phyloP scores from a whole-genome alignment of 2,329 filamentous ascomycete genomes.

The Malbranchea cinnamomea region DNA sequence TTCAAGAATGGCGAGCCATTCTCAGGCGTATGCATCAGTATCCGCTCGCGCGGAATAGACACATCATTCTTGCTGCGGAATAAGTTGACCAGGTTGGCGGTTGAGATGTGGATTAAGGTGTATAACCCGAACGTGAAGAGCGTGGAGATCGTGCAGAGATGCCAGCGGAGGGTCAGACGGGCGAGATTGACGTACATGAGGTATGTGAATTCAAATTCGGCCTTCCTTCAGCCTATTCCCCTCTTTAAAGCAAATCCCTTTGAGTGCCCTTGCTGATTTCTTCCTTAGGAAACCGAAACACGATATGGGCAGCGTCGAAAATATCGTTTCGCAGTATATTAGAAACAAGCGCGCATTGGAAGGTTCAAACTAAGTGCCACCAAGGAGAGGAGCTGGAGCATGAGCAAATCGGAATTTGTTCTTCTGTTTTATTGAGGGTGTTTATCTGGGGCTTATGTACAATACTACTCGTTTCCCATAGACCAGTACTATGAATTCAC shows the following conservation, averaged over 20 bases:
- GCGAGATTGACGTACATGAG: constrained; percentile 86
- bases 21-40: constrained; percentile 72
- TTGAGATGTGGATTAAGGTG: constrained; percentile 97
- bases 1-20: constrained; percentile 79
- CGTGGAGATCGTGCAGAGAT: constrained; percentile 84
- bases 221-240: not conserved
- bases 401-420: constrained; percentile 45
- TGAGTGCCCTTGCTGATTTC: constrained; percentile 1
- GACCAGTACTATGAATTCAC: too few species aligned
- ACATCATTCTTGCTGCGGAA: constrained; percentile 77
- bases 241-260: not conserved
- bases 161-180: constrained; percentile 68
- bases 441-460: constrained; percentile 45
- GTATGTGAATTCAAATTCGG: constrained; percentile 17
- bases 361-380: constrained; percentile 10
- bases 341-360: constrained; percentile 35
- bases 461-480: not conserved
- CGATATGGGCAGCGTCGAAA: constrained; percentile 74
- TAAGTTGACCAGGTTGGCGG: constrained; percentile 69
- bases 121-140: constrained; percentile 80
- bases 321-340: constrained; percentile 55
- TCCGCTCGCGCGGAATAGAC: constrained; percentile 76
- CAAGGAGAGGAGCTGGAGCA: constrained; percentile 2
- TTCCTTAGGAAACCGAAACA: constrained; percentile 52
- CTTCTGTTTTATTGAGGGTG: constrained; percentile 61